Base-by-base conservation (phyloP, 2,329 filamentous ascomycete genomes). In the Fusarium brevicatenulatum region DNA sequence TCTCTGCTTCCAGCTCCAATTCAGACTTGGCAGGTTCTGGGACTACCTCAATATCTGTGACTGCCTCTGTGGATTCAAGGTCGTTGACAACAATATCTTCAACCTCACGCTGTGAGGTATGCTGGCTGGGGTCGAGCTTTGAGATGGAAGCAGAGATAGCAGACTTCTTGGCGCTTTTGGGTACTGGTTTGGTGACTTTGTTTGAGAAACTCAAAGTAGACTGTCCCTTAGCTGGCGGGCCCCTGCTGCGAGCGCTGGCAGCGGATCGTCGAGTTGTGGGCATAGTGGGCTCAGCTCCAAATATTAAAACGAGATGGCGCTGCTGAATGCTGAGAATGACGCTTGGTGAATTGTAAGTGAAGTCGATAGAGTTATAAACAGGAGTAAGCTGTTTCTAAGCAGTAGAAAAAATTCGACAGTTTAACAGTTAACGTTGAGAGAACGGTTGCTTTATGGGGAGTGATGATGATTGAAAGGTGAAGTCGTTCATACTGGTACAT, bases 1-100 rank as follows among this genome's bases (percentile, higher is more conserved):
- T 88, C 71, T 89, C 85, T 2, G 94, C 95, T 67, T 82, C 83
- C 30, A 86, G 75, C 76, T 93, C 87, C 10, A 81, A 83, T 66
- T 85, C 86, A 11, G 84, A 85, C 78, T 87, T 89, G 74, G 85
- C 78, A 5, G 76, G 76, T 32, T 80, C 78, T 25, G 77, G 66
- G 28, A 73, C 73, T 21, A 70, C 63, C 21, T 77, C 74, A 21
- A 75, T 67, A 23, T 77, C 67, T 25, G 18, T 25, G 28, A 32
- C 39, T 34, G 21, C 25, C 37, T 76, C 62, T 39, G 75, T 68
- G 19, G 75, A 46, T 34, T 73, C 69, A 37, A 56, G 56, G 10
- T 77, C 57, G 36, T 76, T 72, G 25, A 68, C 58, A 28, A 66
- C 65, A 42, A 64, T 60, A 47, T 76, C 67, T 21, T 73, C 65